Evolutionary conservation across 768 basidiomycete genomes (phyloP).

Genomic region (Auriscalpium microsporum): DNA sequence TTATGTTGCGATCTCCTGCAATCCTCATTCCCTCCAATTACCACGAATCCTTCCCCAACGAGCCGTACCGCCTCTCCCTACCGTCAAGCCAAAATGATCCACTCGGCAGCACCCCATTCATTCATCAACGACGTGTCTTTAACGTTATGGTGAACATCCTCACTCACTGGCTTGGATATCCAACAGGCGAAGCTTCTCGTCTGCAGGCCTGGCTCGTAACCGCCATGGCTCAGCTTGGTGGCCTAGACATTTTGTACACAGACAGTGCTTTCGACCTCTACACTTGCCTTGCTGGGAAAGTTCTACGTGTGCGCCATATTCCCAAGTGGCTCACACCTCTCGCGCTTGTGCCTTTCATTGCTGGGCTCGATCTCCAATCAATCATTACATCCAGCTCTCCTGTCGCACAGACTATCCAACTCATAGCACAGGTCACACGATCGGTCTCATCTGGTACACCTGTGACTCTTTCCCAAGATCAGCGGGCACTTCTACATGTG

Average conservation of each 20-base stretch:
- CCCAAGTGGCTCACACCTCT: background rate
- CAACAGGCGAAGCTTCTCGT: background rate
- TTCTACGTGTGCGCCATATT: background rate
- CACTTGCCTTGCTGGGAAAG: background rate
- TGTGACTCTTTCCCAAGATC: too few species aligned
- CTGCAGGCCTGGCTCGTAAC: background rate
- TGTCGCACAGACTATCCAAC: background rate
- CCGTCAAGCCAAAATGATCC: background rate
- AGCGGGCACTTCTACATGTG: too few species aligned
- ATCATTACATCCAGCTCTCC: background rate
- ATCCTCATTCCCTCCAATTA: background rate
- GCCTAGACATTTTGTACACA: background rate
- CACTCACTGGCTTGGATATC: background rate
- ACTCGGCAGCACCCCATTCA: background rate
- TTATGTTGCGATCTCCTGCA: background rate
- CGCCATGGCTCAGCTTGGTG: background rate
- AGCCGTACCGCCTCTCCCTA: background rate
- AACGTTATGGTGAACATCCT: background rate
- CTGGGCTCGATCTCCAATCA: background rate
- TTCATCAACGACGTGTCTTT: background rate
- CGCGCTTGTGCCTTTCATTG: background rate
- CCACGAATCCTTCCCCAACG: background rate
- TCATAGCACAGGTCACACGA: background rate
- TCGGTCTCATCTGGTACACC: background rate
- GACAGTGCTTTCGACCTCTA: background rate